Evolutionary conservation across 75 land plant genomes (phyloP), one percentile per base, ranked within the genome.

Genomic region (Gnetum montanum): DNA sequence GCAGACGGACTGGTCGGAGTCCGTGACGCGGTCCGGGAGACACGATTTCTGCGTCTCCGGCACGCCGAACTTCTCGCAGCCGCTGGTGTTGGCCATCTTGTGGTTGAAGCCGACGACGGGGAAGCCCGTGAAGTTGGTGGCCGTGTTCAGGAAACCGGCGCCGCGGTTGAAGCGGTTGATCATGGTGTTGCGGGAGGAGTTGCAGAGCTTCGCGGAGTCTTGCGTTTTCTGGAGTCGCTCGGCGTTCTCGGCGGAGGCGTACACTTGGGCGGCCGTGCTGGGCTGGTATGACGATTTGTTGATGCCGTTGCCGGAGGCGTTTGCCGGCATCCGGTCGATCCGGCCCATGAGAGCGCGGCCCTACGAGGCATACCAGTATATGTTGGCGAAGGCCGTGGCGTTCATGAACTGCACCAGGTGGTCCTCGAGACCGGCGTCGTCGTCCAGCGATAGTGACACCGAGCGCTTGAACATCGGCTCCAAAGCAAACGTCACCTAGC

Each of bases 381-480:
- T 18, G 11, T 58, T 72, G 15, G 55, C 73, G 43, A 70, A 70
- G 29, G 57, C 72, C 11, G 67, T 28, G 6, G 13, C 43, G 7
- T 28, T 44, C 19, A 72, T 63, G 18, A 67, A 50, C 13, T 38
- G 44, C 10, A 50, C n/a, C 7, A 70, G 22, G 6, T 18, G 24
- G 4, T 57, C 53, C 37, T 70, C 73, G 27, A 70, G 24, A n/a
- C 40, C 30, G 20, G 16, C 24, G 31, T 70, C 73, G 7, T 48
- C 49, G 33, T 35, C 36, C 36, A 58, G 18, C 13, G 43, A 43
- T 8, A 37, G 16, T 4, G 63, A 49, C 27, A 68, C 54, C 0
- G 73, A 68, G 1, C 74, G 54, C 31, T 71, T 71, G 49, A 67
- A 67, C 46, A 71, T 57, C 11, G 71, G 71, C 57, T 71, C 64